phyloP scores from a whole-genome alignment of 441 rosid genomes.

The Viola pubescens region DNA sequence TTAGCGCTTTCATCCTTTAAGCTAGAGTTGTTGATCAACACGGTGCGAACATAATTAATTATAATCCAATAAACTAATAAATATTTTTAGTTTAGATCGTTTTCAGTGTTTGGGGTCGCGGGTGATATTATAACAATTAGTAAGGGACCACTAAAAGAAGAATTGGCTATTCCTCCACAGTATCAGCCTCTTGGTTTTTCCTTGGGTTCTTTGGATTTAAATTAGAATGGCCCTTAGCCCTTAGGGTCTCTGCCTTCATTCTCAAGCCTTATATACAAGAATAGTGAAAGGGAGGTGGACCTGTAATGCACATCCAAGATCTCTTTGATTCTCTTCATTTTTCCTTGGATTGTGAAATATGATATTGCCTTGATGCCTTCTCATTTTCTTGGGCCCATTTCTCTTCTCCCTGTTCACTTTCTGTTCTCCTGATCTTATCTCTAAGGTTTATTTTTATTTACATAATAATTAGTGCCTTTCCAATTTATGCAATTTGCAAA shows the following conservation, averaged over 20 bases:
- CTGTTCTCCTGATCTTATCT: neutral
- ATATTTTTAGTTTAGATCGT: neutral
- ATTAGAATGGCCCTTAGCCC: no score
- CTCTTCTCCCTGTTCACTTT: conserved; percentile 5
- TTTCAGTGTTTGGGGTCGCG: conserved; percentile 15
- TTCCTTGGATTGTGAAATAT: conserved; percentile 32
- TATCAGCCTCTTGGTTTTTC: conserved; percentile 17
- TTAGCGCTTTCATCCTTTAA: no score
- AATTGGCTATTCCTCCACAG: conserved; percentile 9
- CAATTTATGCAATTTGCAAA: conserved; percentile 8
- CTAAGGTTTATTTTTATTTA: neutral
- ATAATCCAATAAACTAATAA: no score
- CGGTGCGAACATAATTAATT: no score
- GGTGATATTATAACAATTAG: neutral
- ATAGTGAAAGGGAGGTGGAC: conserved; percentile 27
- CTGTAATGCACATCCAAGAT: conserved; percentile 34
- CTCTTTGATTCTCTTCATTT: conserved; percentile 43
- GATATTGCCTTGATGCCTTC: conserved; percentile 38
- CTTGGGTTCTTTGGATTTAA: no score
- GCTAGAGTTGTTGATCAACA: no score
- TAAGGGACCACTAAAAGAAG: conserved; percentile 26
- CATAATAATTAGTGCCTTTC: conserved; percentile 14
- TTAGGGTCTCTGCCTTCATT: conserved; percentile 23
- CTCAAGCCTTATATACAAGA: conserved; percentile 25
- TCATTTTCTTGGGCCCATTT: conserved; percentile 39